Percentiles rank a stretch among this genome's conserved stretches.
These are phyloP conservation scores for Alternaria brassicae DNA, from an alignment of 2,329 filamentous ascomycete species.

Conservation along the genomic window DNA sequence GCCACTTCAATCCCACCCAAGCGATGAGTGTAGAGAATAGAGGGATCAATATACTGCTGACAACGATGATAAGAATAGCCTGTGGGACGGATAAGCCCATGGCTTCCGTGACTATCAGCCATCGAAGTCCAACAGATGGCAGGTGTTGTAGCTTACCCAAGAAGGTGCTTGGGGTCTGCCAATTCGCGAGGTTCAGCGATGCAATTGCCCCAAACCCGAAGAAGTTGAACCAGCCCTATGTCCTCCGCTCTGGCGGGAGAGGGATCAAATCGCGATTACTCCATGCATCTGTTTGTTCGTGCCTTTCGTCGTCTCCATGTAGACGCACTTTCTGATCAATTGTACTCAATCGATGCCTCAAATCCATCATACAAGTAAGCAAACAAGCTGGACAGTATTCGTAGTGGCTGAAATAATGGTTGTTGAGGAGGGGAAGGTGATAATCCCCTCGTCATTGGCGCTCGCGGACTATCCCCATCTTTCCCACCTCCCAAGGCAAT, in stretches of 20 bases:
- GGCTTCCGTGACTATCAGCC: slow-evolving; percentile 31
- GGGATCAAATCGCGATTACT: slow-evolving; percentile 51
- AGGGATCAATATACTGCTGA: slow-evolving; percentile 54
- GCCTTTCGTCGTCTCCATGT: slow-evolving; percentile 50
- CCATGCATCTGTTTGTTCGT: slow-evolving; percentile 57
- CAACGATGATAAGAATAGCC: slow-evolving; percentile 57
- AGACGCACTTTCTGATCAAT: slow-evolving; percentile 47
- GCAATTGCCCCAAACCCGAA: slow-evolving; percentile 54
- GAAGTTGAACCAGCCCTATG: slow-evolving; percentile 54
- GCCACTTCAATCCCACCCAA: slow-evolving; percentile 59
- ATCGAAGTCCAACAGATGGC: not conserved
- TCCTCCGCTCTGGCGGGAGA: slow-evolving; percentile 48
- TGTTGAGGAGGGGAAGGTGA: not conserved
- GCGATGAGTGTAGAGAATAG: slow-evolving; percentile 56
- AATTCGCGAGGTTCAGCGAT: slow-evolving; percentile 54
- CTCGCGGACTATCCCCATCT: not conserved
- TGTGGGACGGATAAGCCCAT: slow-evolving; percentile 59
- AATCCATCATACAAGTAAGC: slow-evolving; percentile 8
- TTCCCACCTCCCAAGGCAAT: not conserved
- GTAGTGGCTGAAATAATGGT: not conserved
- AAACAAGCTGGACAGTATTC: not conserved
- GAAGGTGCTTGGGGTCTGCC: slow-evolving; percentile 59
- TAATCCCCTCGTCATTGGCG: not conserved
- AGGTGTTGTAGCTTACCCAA: slow-evolving; percentile 39
- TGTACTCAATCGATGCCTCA: slow-evolving; percentile 23